These are phyloP conservation scores for Populus alba DNA, from an alignment of 345 rosid species.

Conservation along the genomic window DNA sequence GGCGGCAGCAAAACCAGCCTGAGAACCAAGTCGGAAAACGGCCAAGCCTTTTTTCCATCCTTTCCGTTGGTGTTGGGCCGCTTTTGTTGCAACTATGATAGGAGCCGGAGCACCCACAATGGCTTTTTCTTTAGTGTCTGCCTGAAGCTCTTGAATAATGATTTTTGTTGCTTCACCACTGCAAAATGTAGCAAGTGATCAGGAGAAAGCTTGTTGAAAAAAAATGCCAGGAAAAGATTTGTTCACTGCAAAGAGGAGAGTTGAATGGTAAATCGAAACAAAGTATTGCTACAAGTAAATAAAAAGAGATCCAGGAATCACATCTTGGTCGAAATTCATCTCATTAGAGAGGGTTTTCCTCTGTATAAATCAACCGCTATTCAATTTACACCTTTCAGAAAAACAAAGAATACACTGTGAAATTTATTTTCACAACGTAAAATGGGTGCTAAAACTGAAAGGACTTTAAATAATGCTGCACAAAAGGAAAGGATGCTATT, in stretches of 20 bases:
- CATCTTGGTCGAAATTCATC: background rate
- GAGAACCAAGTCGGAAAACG: slow-evolving; percentile 41
- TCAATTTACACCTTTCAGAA: background rate
- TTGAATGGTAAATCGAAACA: background rate
- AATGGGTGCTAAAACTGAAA: background rate
- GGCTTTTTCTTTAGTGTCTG: slow-evolving; percentile 30
- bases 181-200: too few relatives aligned
- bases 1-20: slow-evolving; percentile 49
- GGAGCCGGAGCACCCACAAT: slow-evolving; percentile 7
- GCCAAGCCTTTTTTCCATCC: slow-evolving; percentile 44
- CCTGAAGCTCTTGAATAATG: slow-evolving; percentile 12
- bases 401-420: background rate
- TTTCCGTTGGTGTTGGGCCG: background rate
- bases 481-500: slow-evolving; percentile 11
- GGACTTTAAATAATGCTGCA: background rate
- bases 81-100: slow-evolving; percentile 4
- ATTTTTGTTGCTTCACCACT: slow-evolving; percentile 8
- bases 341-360: background rate
- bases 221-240: background rate
- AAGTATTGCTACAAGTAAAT: background rate
- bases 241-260: too few relatives aligned
- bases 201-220: background rate
- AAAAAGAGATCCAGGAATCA: background rate
- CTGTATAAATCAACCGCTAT: background rate
- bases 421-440: background rate